Evolutionary conservation across 2,329 filamentous ascomycete species (phyloP).

Genomic region (Aspergillus felis): DNA sequence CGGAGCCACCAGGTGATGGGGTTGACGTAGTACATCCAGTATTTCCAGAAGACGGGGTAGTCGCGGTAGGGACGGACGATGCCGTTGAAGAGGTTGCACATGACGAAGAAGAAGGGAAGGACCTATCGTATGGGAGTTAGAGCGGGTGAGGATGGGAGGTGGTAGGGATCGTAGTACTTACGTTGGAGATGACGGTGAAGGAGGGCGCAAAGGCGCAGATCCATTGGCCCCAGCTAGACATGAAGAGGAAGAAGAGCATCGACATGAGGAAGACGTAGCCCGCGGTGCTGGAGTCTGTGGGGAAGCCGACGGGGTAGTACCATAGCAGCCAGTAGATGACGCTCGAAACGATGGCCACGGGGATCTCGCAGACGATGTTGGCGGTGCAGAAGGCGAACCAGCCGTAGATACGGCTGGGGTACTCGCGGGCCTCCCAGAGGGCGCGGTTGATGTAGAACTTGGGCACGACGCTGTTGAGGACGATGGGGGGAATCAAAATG

Average conservation of each 20-base stretch:
- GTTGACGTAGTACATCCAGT: slow-evolving; percentile 67
- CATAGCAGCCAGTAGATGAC: slow-evolving; percentile 70
- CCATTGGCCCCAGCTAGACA: slow-evolving; percentile 75
- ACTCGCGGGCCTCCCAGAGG: slow-evolving; percentile 70
- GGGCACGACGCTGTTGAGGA: slow-evolving; percentile 71
- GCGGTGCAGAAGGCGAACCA: slow-evolving; percentile 74
- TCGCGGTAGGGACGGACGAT: slow-evolving; percentile 65
- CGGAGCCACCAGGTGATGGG: slow-evolving; percentile 69
- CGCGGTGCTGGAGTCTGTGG: slow-evolving; percentile 58
- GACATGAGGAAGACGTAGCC: slow-evolving; percentile 78
- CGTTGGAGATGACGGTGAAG: slow-evolving; percentile 73
- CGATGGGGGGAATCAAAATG: slow-evolving; percentile 63
- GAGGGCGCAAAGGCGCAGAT: slow-evolving; percentile 76
- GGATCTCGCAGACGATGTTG: slow-evolving; percentile 69
- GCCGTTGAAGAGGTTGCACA: slow-evolving; percentile 73
- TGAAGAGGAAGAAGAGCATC: slow-evolving; percentile 73
- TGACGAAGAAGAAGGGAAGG: slow-evolving; percentile 76
- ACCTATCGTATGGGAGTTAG: slow-evolving; percentile 34
- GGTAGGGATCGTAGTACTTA: slow-evolving; percentile 10
- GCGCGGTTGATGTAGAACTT: slow-evolving; percentile 72
- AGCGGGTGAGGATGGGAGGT: neutral
- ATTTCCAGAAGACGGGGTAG: slow-evolving; percentile 67
- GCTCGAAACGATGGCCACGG: slow-evolving; percentile 60
- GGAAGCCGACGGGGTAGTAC: slow-evolving; percentile 73
- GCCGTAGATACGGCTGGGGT: slow-evolving; percentile 70